Evolutionary conservation across 2,329 filamentous ascomycete genomes (phyloP).

Genomic region (Aspergillus fumigatus): DNA sequence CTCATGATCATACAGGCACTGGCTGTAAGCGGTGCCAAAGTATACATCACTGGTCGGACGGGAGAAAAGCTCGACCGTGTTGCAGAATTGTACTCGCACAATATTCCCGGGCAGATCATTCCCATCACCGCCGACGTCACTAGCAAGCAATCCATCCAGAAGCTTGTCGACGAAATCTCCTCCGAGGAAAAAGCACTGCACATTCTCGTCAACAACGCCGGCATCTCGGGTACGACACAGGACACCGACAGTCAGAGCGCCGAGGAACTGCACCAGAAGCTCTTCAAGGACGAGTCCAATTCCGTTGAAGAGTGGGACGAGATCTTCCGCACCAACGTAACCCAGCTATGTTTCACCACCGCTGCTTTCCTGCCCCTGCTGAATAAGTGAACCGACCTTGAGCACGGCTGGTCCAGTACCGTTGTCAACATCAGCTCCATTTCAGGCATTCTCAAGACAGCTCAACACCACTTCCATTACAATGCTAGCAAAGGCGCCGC

Average conservation of each 20-base stretch:
- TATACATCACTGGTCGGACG: conserved; percentile 57
- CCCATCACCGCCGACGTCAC: conserved; percentile 59
- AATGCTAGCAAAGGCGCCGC: conserved; percentile 74
- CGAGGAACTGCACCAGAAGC: conserved; percentile 53
- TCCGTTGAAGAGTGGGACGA: conserved; percentile 65
- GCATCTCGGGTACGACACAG: conserved; percentile 56
- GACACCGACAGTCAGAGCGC: conserved; percentile 49
- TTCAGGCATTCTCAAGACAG: conserved; percentile 65
- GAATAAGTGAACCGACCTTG: conserved; percentile 60
- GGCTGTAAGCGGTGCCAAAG: conserved; percentile 57
- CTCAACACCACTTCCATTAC: conserved; percentile 73
- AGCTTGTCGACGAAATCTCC: conserved; percentile 55
- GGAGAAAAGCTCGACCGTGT: conserved; percentile 34
- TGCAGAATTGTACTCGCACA: conserved; percentile 40
- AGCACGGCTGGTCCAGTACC: conserved; percentile 52
- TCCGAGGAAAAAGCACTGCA: conserved; percentile 62
- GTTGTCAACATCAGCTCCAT: conserved; percentile 74
- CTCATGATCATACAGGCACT: conserved; percentile 59
- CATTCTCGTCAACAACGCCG: conserved; percentile 67
- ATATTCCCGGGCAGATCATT: conserved; percentile 54
- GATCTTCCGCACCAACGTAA: conserved; percentile 71
- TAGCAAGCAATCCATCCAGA: conserved; percentile 57
- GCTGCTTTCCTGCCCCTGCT: conserved; percentile 68
- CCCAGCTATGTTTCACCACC: conserved; percentile 68
- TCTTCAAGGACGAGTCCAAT: conserved; percentile 59